Conservation (phyloP, 441 rosid species). For the Populus trichocarpa region DNA sequence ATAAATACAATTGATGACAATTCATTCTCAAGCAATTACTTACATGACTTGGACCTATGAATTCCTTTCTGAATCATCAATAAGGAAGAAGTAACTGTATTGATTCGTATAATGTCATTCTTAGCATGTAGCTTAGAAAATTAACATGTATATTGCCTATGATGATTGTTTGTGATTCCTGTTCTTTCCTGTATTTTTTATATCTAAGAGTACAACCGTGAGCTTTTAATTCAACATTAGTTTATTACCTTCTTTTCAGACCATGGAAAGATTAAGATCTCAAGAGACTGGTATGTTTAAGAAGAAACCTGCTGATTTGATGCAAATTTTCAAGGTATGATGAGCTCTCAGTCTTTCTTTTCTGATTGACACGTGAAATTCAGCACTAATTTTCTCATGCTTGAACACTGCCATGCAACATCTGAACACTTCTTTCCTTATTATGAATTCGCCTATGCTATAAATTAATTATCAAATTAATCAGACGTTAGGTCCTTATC, state of each 20-base stretch:
- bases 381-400: background rate
- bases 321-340: slow-evolving; percentile 95
- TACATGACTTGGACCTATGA: background rate
- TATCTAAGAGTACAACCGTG: background rate
- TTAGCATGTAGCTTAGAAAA: background rate
- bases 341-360: slow-evolving; percentile 15
- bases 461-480: background rate
- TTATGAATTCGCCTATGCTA: background rate
- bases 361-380: background rate
- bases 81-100: background rate
- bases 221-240: background rate
- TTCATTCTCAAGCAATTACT: background rate
- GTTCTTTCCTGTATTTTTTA: background rate
- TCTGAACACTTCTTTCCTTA: background rate
- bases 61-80: background rate
- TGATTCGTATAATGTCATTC: background rate
- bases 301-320: slow-evolving; percentile 86
- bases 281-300: slow-evolving; percentile 79
- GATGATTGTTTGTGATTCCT: background rate
- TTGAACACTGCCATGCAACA: background rate
- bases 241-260: slow-evolving; percentile 39
- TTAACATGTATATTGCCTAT: background rate
- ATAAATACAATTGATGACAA: background rate
- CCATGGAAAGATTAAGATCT: slow-evolving; percentile 94
- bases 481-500: background rate